Conservation (phyloP, 768 basidiomycete species). For the Leccinum broughii region DNA sequence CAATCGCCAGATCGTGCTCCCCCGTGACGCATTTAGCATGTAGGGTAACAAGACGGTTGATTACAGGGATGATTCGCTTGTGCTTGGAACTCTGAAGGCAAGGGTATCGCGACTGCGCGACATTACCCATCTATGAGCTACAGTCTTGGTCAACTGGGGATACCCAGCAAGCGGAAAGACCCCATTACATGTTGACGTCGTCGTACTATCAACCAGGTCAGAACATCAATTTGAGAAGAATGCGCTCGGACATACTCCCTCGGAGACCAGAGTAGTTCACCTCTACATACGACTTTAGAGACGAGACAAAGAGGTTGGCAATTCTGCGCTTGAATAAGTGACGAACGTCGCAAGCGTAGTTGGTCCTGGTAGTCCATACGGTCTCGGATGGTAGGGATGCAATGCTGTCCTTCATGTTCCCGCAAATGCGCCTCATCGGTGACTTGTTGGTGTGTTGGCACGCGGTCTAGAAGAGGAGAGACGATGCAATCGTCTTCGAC, state of each 20-base stretch:
- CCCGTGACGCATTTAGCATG: conserved; percentile 86
- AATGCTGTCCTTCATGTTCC: no score
- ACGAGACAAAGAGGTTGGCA: conserved; percentile 70
- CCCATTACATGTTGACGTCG: conserved; percentile 67
- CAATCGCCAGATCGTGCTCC: conserved; percentile 89
- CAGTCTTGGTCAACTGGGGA: not conserved
- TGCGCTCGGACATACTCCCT: conserved; percentile 61
- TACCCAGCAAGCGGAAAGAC: not conserved
- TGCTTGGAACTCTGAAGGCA: conserved; percentile 68
- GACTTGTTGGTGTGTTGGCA: no score
- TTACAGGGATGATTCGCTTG: conserved; percentile 50
- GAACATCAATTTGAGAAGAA: not conserved
- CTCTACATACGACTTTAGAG: conserved; percentile 84
- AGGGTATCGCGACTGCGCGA: conserved; percentile 37
- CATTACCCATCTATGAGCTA: conserved; percentile 46
- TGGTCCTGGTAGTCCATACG: no score
- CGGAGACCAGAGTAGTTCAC: conserved; percentile 92
- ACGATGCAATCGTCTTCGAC: no score
- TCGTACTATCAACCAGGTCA: conserved; percentile 65
- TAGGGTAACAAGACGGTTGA: conserved; percentile 60
- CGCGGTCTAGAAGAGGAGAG: no score
- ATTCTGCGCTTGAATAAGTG: conserved; percentile 89
- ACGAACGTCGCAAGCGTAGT: conserved; percentile 32
- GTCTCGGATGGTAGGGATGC: no score
- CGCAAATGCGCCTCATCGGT: no score